Base-by-base conservation (phyloP, 1,139 yeast genomes). In the Candida mesenterica region DNA sequence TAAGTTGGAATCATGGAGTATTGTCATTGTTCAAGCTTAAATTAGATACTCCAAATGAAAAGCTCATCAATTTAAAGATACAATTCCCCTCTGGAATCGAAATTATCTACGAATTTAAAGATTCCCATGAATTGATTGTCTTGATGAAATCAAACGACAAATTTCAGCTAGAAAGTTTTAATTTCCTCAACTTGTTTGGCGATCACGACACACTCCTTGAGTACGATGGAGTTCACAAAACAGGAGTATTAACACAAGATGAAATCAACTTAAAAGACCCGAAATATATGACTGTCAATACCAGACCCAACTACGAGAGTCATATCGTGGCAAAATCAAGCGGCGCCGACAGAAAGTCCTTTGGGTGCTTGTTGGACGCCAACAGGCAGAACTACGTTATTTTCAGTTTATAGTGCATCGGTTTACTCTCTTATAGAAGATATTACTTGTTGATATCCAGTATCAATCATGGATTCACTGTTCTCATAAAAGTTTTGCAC, bases 301-400 rank as follows among this genome's bases (percentile, higher is more conserved):
- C 49, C 15, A 37, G 39, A 25, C 20, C 25, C 6, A 4, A 8
- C 15, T 23, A 29, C 14, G 31, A 28, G 9, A 9, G 22, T 6
- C 22, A 19, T 19, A 9, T 19, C 8, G 22, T 19, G 6, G 22
- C 8, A 9, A 19, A 19, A 4, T 12, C 10, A 5, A 23, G 13
- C 26, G 23, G 25, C 8, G 18, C 12, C 18, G 29, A 39, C 26
- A 27, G 39, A 2, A 48, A 61, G 30, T 43, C 51, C 2, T 51
- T 57, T 31, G 75, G 69, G 1, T 73, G 76, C 44, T 40, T 75
- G 18, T 45, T 75, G 17, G 76, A 72, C 36, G 41, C 52, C 2
- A 59, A 63, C 26, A 56, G 59, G 33, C 65, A 64, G 37, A 60
- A 61, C 30, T 75, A 72, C 48, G 40, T 57, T 7, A 57, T 72